These are phyloP conservation scores for Pterocarpus santalinus DNA, from an alignment of 306 rosid species.

Conservation along the genomic window DNA sequence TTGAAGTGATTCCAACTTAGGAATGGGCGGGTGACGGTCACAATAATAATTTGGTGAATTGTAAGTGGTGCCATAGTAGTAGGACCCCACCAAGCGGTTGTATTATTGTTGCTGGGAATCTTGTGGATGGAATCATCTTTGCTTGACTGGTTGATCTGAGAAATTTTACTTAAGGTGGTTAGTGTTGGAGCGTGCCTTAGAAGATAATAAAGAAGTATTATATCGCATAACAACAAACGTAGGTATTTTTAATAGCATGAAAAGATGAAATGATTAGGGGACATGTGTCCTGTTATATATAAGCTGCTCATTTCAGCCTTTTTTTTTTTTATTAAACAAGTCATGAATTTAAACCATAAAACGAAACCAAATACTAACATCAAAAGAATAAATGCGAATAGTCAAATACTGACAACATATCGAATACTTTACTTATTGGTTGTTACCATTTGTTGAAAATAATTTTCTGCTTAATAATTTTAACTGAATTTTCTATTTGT, in stretches of 20 bases:
- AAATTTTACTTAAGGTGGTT: conserved; percentile 48
- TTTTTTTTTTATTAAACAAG: neutral
- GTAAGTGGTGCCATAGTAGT: conserved; percentile 10
- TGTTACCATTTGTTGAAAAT: too few relatives aligned
- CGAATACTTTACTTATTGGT: too few relatives aligned
- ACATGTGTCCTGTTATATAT: conserved; percentile 4
- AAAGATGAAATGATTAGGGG: neutral
- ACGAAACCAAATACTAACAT: neutral
- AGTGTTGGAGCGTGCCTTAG: conserved; percentile 50
- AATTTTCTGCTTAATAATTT: too few relatives aligned
- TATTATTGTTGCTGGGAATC: conserved; percentile 29
- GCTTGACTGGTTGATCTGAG: conserved; percentile 11
- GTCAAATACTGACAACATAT: too few relatives aligned
- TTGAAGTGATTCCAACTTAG: conserved; percentile 43
- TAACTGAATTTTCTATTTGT: too few relatives aligned
- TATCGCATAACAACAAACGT: conserved; percentile 37
- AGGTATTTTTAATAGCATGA: conserved; percentile 19
- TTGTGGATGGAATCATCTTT: conserved; percentile 31
- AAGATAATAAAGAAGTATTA: conserved; percentile 39
- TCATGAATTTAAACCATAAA: neutral
- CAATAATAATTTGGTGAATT: conserved; percentile 46
- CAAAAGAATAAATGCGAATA: neutral
- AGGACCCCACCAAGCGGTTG: conserved; percentile 39
- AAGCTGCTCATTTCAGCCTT: neutral
- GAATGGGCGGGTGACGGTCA: conserved; percentile 36